Evolutionary conservation across 2,329 filamentous ascomycete genomes (phyloP), one percentile per base, ranked within the genome.

Genomic region (Bisporella sp.): DNA sequence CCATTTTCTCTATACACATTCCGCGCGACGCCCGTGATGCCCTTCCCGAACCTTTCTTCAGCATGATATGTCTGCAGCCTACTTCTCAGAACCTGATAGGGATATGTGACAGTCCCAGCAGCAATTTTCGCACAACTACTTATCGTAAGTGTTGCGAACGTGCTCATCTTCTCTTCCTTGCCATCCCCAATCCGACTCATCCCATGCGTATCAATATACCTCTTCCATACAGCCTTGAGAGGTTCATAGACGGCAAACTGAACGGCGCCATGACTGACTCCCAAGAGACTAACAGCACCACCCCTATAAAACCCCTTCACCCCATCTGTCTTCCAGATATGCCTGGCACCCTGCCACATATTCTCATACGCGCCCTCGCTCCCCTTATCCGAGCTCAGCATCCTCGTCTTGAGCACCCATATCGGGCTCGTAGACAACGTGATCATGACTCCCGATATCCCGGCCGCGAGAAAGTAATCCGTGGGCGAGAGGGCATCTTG

Each of bases 391-490:
- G 88, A 91, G 31, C 90, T 89, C 29, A 97, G 75, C 90, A 99
- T 97, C 56, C 93, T 86, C 6, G 92, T 97, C 74, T 97, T 97
- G 67, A 99, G 82, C 3, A 99, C 93, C 93, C 93, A 99, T 61
- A 99, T 84, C 2, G 93, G 93, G 66, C 97, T 97, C 31, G 93
- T 97, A 57, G 92, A 76, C 31, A 88, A 71, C 41, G 91, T 86
- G 1, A 90, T 95, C 40, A 88, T 68, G 13, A 85, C 74, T 31
- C 92, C 91, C 57, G 77, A 73, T 31, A 76, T 63, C n/a, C 73
- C 87, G 33, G 87, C 91, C 4, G 90, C 82, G 44, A 85, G 62
- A 66, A 96, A 92, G 71, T 91, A 96, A 68, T 96, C 89, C 30
- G 74, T 52, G 6, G 62, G 59, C 6, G 58, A 54, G 30, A 63